These are phyloP conservation scores for Trametes coccinea DNA, from an alignment of 768 basidiomycete species.

Conservation along the genomic window DNA sequence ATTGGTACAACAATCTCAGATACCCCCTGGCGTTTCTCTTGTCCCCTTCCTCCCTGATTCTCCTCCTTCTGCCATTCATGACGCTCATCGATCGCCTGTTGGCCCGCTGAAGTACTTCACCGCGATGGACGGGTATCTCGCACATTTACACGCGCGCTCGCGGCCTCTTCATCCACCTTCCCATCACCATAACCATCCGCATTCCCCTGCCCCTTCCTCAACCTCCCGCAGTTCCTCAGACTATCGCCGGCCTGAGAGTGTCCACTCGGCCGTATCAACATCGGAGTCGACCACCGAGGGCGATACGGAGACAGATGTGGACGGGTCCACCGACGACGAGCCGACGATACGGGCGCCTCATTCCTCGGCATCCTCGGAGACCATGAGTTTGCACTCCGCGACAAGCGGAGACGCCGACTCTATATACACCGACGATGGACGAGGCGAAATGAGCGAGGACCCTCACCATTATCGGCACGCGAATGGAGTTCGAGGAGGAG, in stretches of 20 bases:
- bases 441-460: constrained; percentile 17
- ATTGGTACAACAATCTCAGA: constrained; percentile 21
- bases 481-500: constrained; percentile 9
- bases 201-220: constrained; percentile 19
- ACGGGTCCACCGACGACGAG: constrained; percentile 72
- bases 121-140: constrained; percentile 54
- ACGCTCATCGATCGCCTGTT: constrained; percentile 26
- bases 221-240: constrained; percentile 20
- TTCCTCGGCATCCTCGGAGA: constrained; percentile 41
- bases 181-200: constrained; percentile 1
- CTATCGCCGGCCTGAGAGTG: constrained; percentile 24
- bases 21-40: constrained; percentile 51
- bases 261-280: constrained; percentile 20
- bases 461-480: not conserved
- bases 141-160: constrained; percentile 30
- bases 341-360: constrained; percentile 70
- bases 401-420: constrained; percentile 36
- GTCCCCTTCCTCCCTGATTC: constrained; percentile 40
- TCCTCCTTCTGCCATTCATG: constrained; percentile 25
- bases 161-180: constrained; percentile 4
- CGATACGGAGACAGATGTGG: constrained; percentile 49
- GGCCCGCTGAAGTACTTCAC: constrained; percentile 53
- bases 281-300: constrained; percentile 35
- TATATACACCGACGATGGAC: constrained; percentile 32
- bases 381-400: constrained; percentile 33